Evolutionary conservation across 1,284 basidiomycete species (phyloP), one percentile per base, ranked within the genome.

Genomic region (Cryptococcus amylolentus): DNA sequence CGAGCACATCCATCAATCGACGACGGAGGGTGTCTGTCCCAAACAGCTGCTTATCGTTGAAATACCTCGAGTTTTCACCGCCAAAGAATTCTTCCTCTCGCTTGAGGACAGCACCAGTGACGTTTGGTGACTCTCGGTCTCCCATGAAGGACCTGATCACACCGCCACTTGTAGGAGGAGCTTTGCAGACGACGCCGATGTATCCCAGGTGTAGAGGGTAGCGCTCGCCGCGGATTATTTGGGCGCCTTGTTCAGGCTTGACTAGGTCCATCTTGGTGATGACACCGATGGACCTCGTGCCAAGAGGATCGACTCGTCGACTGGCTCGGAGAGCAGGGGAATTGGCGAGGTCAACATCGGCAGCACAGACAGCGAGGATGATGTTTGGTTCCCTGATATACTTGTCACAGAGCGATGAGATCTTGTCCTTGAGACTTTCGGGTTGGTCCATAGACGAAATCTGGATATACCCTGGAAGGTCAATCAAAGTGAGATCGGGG

Each of bases 261-360:
- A 99, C 91, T 20, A 99, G 81, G 72, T 99, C 95, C 93, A 99
- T 96, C 83, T 99, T 99, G 44, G 96, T 99, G 46, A 99, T 84
- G 6, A 99, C 96, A 35, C 96, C 95, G 65, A 99, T 95, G 0
- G 96, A 98, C 31, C 95, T 85, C 57, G 93, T 80, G 7, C 96
- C 95, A 6, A 98, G 80, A 2, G 95, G 95, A 72, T 99, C 95
- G 3, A 98, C 91, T 62, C 90, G 89, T 46, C 93, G 83, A 72
- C 90, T 94, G 0, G 96, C 93, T 39, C 93, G 83, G 46, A 99
- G 79, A 0, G 96, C 95, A 3, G 96, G 95, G 1, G 92, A 97
- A 77, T 99, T 99, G 58, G 95, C 95, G 8, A 99, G 82, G 79
- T 99, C 96, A 54, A 99, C 96, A 76, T 98, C 94, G 8, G 96